phyloP scores from a whole-genome alignment of 345 rosid genomes.

The Syzygium oleosum region DNA sequence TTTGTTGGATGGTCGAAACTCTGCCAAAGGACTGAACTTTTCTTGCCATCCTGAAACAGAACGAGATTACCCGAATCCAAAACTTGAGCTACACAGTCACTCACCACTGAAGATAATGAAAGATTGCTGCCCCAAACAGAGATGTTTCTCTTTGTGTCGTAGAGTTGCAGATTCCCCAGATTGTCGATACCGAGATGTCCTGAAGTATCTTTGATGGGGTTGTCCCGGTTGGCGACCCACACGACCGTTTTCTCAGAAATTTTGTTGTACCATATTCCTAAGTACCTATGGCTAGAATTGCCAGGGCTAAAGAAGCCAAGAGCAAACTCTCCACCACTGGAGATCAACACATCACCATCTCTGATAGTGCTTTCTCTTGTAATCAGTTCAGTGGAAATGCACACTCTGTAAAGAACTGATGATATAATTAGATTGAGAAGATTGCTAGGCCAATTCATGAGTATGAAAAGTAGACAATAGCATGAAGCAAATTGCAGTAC shows the following conservation, averaged over 20 bases:
- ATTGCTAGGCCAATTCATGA: not conserved
- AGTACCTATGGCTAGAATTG: not conserved
- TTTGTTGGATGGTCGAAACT: conserved; percentile 30
- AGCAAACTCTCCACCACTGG: not conserved
- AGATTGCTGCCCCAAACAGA: not conserved
- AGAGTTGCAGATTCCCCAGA: conserved; percentile 6
- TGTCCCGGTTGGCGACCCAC: conserved; percentile 33
- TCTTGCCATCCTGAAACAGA: not conserved
- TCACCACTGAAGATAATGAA: not conserved
- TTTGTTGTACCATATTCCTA: not conserved
- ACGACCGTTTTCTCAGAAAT: conserved; percentile 5
- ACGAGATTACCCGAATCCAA: conserved; percentile 28
- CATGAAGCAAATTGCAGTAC: not conserved
- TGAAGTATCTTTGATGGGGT: conserved; percentile 12
- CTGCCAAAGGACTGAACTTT: conserved; percentile 12
- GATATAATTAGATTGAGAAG: not conserved
- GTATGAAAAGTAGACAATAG: not conserved
- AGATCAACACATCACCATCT: not conserved
- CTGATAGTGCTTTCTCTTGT: not conserved
- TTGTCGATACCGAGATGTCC: conserved; percentile 6
- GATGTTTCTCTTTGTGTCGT: not conserved
- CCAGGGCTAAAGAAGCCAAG: not conserved
- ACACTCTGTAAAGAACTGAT: not conserved
- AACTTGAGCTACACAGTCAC: conserved; percentile 10
- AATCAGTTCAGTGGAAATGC: not conserved